Evolutionary conservation across 306 rosid species (phyloP).

Genomic region (Macrotyloma uniflorum): DNA sequence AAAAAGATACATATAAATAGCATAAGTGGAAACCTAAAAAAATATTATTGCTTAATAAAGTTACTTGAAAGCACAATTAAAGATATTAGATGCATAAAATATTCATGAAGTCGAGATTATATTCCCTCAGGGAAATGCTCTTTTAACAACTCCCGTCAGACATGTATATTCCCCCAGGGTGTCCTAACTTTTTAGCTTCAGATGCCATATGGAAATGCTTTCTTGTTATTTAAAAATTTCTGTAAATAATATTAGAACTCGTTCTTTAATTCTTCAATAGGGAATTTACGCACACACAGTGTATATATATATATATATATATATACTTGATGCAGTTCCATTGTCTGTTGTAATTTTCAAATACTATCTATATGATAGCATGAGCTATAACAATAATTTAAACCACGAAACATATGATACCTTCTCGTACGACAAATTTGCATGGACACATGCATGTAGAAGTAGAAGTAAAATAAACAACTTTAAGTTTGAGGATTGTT

Average conservation of each 20-base stretch:
- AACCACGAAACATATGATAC: background rate
- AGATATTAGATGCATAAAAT: background rate
- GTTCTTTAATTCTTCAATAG: too few relatives aligned
- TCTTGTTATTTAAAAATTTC: background rate
- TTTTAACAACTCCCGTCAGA: background rate
- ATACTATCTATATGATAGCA: background rate
- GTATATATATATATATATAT: too few relatives aligned
- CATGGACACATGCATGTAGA: background rate
- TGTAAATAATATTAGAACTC: background rate
- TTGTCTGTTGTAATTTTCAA: background rate
- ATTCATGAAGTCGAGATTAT: background rate
- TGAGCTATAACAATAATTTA: background rate
- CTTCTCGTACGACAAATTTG: background rate
- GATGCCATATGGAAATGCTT: background rate
- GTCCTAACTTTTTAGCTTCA: background rate
- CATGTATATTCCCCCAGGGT: background rate
- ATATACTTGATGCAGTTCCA: background rate
- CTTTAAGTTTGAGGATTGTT: background rate
- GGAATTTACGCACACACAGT: too few relatives aligned
- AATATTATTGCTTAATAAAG: background rate
- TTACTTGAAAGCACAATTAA: background rate
- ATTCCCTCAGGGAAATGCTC: background rate
- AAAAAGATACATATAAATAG: background rate
- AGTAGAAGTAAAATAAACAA: background rate
- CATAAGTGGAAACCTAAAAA: background rate